Percentiles rank a stretch among this genome's conserved stretches.
Evolutionary conservation across 352 stramenopile species (phyloP).

Genomic region (Globisporangium emineosum): DNA sequence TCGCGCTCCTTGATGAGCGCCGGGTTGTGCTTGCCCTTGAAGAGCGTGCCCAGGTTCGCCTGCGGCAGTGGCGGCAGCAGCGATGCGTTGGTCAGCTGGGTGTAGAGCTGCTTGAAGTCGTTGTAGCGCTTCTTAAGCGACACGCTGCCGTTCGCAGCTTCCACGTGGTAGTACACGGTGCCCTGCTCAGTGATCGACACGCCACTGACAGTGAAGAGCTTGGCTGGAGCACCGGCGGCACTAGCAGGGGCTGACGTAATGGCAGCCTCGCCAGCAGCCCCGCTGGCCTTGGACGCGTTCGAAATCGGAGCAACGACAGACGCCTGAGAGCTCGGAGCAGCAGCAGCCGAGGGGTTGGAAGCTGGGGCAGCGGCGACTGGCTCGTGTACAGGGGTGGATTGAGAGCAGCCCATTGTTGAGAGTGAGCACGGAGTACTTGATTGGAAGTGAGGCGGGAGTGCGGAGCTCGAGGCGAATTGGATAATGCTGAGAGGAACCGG

Average conservation of each 20-base stretch:
- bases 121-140: slow-evolving; percentile 73
- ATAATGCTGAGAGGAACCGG: slow-evolving; percentile 5
- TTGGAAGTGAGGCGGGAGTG: slow-evolving; percentile 11
- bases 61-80: slow-evolving; percentile 49
- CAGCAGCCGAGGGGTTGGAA: slow-evolving; percentile 18
- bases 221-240: slow-evolving; percentile 11
- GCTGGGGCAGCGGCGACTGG: slow-evolving; percentile 21
- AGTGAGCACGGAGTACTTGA: slow-evolving; percentile 12
- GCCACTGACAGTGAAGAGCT: slow-evolving; percentile 43
- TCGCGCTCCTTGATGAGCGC: slow-evolving; percentile 60
- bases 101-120: slow-evolving; percentile 78
- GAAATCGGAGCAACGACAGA: slow-evolving; percentile 13
- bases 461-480: neutral
- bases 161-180: slow-evolving; percentile 70
- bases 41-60: slow-evolving; percentile 40
- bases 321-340: slow-evolving; percentile 9
- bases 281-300: slow-evolving; percentile 2
- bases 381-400: slow-evolving; percentile 62
- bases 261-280: neutral
- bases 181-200: slow-evolving; percentile 61
- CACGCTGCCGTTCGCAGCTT: slow-evolving; percentile 30
- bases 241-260: neutral
- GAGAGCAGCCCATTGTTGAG: slow-evolving; percentile 62
- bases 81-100: slow-evolving; percentile 27
- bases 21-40: slow-evolving; percentile 63